phyloP scores from a whole-genome alignment of 2,329 filamentous ascomycete species.

The Pseudocercospora cruenta region DNA sequence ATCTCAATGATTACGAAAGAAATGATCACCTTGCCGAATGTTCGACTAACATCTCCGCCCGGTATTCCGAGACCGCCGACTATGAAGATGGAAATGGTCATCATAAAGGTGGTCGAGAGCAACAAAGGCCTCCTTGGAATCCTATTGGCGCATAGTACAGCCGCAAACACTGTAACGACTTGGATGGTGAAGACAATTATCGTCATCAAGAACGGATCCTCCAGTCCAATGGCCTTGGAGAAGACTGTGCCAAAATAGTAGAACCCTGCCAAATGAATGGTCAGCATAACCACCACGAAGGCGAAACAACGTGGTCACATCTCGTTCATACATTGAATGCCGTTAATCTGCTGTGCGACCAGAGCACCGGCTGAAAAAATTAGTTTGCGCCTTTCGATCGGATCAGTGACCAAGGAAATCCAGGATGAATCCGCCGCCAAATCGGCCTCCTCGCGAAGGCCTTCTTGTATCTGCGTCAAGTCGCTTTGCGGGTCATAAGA shows the following conservation, averaged over 20 bases:
- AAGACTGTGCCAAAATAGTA: background rate
- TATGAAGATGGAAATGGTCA: background rate
- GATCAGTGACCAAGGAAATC: background rate
- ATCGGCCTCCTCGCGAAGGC: background rate
- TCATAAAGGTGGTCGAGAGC: background rate
- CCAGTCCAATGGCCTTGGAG: background rate
- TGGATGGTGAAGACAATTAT: background rate
- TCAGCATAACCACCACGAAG: background rate
- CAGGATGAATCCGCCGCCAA: background rate
- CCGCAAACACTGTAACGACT: background rate
- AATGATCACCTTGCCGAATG: background rate
- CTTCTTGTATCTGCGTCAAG: background rate
- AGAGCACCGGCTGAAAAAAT: background rate
- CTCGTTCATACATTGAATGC: background rate
- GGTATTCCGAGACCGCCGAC: background rate
- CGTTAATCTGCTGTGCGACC: background rate
- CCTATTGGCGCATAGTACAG: background rate
- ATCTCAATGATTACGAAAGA: background rate
- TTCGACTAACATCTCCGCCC: background rate
- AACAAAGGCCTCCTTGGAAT: background rate
- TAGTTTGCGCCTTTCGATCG: background rate
- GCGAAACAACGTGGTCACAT: background rate
- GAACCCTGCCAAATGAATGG: background rate
- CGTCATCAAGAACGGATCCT: conserved; percentile 1
- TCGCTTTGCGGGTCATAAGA: background rate